Percentiles rank a stretch among this genome's conserved stretches.
Evolutionary conservation across 129 eudicot species (phyloP).

Genomic region (Tagetes patula): DNA sequence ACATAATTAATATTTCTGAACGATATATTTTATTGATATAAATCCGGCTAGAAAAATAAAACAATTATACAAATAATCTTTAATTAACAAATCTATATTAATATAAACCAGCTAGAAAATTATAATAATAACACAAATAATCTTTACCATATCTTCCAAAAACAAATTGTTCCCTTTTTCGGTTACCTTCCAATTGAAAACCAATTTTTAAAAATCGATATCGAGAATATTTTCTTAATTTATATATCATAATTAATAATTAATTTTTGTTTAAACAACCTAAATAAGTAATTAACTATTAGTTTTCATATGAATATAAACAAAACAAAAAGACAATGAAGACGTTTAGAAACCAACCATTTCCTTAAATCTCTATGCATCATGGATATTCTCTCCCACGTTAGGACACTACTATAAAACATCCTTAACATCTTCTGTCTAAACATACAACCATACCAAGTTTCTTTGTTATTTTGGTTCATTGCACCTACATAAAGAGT

Average conservation of each 20-base stretch:
- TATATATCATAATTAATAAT: background rate
- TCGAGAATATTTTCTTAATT: background rate
- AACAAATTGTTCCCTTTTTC: background rate
- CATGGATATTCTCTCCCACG: slow-evolving; percentile 21
- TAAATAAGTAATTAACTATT: background rate
- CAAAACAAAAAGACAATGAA: slow-evolving; percentile 1
- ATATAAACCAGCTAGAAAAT: background rate
- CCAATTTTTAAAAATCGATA: slow-evolving; percentile 4
- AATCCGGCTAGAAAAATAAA: too few species aligned
- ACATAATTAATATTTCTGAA: too few species aligned
- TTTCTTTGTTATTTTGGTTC: slow-evolving; percentile 21
- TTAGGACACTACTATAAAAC: slow-evolving; percentile 24
- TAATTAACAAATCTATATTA: too few species aligned
- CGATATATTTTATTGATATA: too few species aligned
- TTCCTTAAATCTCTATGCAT: slow-evolving; percentile 29
- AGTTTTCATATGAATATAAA: background rate
- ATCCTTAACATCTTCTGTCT: slow-evolving; percentile 13
- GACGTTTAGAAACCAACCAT: slow-evolving; percentile 12
- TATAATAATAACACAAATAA: background rate
- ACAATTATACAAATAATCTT: too few species aligned
- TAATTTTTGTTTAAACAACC: background rate
- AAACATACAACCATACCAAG: slow-evolving; percentile 22
- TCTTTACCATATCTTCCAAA: background rate
- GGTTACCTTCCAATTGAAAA: background rate
- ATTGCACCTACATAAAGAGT: slow-evolving; percentile 24